These are phyloP conservation scores for Candida ovalis DNA, from an alignment of 805 yeast genomes.

Conservation along the genomic window DNA sequence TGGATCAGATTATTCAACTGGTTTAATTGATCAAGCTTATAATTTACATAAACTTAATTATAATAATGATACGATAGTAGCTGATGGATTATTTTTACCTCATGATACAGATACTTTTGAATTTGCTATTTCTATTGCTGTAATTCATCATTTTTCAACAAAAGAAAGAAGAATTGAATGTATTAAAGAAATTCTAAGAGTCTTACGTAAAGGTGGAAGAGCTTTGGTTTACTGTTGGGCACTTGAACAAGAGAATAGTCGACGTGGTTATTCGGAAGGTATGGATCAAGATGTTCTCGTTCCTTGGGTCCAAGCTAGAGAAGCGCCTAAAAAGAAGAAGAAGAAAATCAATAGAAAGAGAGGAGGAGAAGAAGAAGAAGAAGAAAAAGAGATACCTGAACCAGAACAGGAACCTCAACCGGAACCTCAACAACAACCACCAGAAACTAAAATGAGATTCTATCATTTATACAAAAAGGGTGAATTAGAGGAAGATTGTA, in stretches of 20 bases:
- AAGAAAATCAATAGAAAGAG: slow-evolving; percentile 27
- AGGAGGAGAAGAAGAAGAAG: slow-evolving; percentile 35
- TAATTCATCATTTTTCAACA: slow-evolving; percentile 92
- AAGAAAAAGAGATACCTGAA: slow-evolving; percentile 8
- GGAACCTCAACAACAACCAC: slow-evolving; percentile 11
- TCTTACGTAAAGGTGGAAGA: slow-evolving; percentile 54
- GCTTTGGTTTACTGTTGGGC: slow-evolving; percentile 96
- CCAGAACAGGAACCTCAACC: slow-evolving; percentile 12
- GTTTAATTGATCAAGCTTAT: slow-evolving; percentile 61
- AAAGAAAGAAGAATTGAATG: slow-evolving; percentile 75
- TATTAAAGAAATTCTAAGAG: slow-evolving; percentile 58
- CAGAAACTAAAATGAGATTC: slow-evolving; percentile 69
- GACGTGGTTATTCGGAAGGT: slow-evolving; percentile 89
- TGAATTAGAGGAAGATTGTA: slow-evolving; percentile 71
- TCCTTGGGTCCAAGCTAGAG: slow-evolving; percentile 83
- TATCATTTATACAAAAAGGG: slow-evolving; percentile 86
- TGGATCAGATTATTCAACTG: slow-evolving; percentile 74
- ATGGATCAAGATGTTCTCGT: slow-evolving; percentile 92
- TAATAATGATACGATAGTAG: slow-evolving; percentile 57
- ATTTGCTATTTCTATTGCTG: slow-evolving; percentile 94
- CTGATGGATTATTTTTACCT: slow-evolving; percentile 75
- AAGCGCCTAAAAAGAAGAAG: slow-evolving; percentile 35
- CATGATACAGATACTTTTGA: slow-evolving; percentile 48
- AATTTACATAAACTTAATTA: slow-evolving; percentile 29
- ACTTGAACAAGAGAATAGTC: slow-evolving; percentile 78